Conservation (phyloP, 192 early-diverging fungal genomes). For the Coemansia sp. region DNA sequence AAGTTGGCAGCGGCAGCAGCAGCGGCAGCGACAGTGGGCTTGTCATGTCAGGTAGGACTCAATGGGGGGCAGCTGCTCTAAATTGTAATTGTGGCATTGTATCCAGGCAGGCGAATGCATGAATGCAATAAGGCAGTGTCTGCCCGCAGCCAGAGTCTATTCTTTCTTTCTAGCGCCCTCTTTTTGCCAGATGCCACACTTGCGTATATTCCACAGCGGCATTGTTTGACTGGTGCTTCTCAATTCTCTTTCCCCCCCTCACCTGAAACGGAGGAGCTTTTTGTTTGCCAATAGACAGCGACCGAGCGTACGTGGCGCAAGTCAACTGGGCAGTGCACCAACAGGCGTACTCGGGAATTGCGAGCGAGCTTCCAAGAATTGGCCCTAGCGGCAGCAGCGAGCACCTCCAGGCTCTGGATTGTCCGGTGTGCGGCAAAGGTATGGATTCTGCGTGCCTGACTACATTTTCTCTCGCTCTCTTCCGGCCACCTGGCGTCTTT, state of each 20-base stretch:
- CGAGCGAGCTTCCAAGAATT: constrained; percentile 18
- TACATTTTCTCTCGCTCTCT: background rate
- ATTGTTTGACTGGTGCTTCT: too few relatives aligned
- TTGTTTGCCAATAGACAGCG: constrained; percentile 22
- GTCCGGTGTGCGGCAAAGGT: constrained; percentile 46
- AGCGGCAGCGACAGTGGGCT: background rate
- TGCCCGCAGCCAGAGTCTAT: background rate
- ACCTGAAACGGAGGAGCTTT: too few relatives aligned
- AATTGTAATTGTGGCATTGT: constrained; percentile 1
- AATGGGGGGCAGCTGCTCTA: background rate
- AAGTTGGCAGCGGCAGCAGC: background rate
- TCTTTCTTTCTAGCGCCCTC: too few relatives aligned
- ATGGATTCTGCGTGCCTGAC: too few relatives aligned
- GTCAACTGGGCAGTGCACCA: constrained; percentile 40
- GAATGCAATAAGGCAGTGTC: constrained; percentile 2
- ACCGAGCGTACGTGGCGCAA: constrained; percentile 42
- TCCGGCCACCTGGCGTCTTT: background rate
- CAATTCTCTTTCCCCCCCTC: too few relatives aligned
- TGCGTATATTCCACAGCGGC: too few relatives aligned
- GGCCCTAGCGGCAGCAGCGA: background rate
- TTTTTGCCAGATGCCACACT: too few relatives aligned
- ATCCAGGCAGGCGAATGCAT: background rate
- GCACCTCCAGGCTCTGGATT: constrained; percentile 12
- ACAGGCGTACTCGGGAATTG: constrained; percentile 33
- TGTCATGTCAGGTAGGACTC: constrained; percentile 20